Base-by-base conservation (phyloP, 2,329 filamentous ascomycete species). In the Xenosphaeropsis pyriputrescens region DNA sequence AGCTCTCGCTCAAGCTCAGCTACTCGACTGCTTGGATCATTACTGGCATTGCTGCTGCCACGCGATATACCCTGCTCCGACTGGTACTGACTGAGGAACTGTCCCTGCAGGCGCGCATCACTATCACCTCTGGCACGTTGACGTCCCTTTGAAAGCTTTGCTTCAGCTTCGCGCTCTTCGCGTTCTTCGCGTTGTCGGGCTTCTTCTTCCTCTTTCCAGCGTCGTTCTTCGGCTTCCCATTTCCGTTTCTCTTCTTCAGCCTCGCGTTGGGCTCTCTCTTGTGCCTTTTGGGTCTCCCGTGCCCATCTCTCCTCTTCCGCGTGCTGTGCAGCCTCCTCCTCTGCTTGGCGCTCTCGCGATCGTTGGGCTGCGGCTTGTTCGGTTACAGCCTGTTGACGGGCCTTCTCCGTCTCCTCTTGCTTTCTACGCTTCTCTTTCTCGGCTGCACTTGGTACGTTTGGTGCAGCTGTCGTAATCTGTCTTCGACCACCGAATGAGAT, bases 401-500 rank as follows among this genome's bases (percentile, higher is more conserved):
- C 72, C 49, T 65, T 77, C 54, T 71, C 76, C 5, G 64, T 67
- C 42, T 68, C 66, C 47, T 67, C 62, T 40, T 75, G 70, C 46
- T 63, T 69, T 34, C 72, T 62, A 40, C 55, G 58, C 32, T 80
- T 80, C 57, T 94, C 83, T 61, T 93, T 95, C 49, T 94, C 88
- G 3, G 79, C 82, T 45, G 86, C 50, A 53, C 67, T 89, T 1
- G 88, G 86, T 8, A 96, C 85, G 34, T 72, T 58, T 5, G 91
- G 91, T 22, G 75, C 69, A 12, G 85, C 74, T 49, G 71, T 85
- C 7, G 88, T 96, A 54, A 98, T 96, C 61, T 98, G 91, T 42
- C 91, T 75, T 49, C 88, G 75, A 14, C 79, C 85, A 39, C 91
- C 91, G 58, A 96, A 96, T 9, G 84, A 76, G 48, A 98, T 85